A percentile compares a stretch with the other conserved stretches of the same genome.
Evolutionary conservation across 2,329 filamentous ascomycete species (phyloP).

Genomic region (Escovopsis sp.): DNA sequence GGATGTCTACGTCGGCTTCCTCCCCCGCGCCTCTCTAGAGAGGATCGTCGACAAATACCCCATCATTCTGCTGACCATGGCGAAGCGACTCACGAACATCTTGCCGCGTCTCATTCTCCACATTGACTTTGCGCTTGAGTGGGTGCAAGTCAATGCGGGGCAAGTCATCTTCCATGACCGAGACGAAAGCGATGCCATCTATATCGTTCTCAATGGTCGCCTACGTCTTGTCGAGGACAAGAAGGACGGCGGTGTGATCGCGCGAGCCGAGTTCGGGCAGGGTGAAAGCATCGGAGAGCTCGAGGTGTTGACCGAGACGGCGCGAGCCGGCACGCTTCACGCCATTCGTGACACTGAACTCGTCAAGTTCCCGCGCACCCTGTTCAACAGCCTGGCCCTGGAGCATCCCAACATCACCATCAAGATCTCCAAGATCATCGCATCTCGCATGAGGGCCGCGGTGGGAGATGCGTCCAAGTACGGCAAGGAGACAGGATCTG

Average conservation of each 20-base stretch:
- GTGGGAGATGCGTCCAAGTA: constrained; percentile 66
- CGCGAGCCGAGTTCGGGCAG: constrained; percentile 86
- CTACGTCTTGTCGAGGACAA: constrained; percentile 72
- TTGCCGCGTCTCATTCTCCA: constrained; percentile 82
- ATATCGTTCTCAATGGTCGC: constrained; percentile 90
- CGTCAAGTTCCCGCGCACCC: constrained; percentile 84
- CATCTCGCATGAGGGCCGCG: constrained; percentile 78
- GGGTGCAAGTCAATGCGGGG: constrained; percentile 91
- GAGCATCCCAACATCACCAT: constrained; percentile 98
- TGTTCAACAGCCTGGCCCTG: constrained; percentile 95
- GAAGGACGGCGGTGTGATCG: constrained; percentile 66
- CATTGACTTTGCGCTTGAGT: constrained; percentile 96
- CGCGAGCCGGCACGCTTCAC: constrained; percentile 78
- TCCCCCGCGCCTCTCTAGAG: constrained; percentile 74
- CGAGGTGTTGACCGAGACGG: constrained; percentile 90
- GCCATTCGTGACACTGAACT: constrained; percentile 94
- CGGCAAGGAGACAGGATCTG: constrained; percentile 48
- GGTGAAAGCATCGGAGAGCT: constrained; percentile 95
- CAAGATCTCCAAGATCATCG: constrained; percentile 97
- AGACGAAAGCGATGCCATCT: constrained; percentile 96
- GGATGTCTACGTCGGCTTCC: constrained; percentile 92
- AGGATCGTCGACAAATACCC: constrained; percentile 87
- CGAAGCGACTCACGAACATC: constrained; percentile 80
- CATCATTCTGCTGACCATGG: constrained; percentile 86
- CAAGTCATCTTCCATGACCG: constrained; percentile 89